A percentile compares a stretch with the other conserved stretches of the same genome.
Conservation (phyloP, 1,284 basidiomycete species). For the Sanghuangporus baumii region DNA sequence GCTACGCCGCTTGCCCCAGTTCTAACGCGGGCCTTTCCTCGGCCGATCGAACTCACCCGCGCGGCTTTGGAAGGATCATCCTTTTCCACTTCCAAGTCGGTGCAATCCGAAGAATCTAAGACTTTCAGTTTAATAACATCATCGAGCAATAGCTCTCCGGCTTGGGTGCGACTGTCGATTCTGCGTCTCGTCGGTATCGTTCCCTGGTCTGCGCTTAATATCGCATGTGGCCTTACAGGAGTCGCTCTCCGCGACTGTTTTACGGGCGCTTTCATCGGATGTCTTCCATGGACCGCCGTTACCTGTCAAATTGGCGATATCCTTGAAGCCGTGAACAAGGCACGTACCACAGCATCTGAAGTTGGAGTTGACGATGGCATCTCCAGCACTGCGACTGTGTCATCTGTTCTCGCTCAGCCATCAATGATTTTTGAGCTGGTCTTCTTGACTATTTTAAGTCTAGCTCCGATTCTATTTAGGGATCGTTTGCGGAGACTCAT, state of each 20-base stretch:
- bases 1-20: conserved; percentile 81
- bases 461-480: conserved; percentile 72
- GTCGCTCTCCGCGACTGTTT: conserved; percentile 72
- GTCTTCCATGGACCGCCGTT: conserved; percentile 77
- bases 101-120: conserved; percentile 21
- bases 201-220: conserved; percentile 92
- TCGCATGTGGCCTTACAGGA: conserved; percentile 86
- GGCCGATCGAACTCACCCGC: conserved; percentile 77
- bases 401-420: conserved; percentile 65
- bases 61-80: conserved; percentile 52
- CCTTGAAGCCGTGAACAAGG: conserved; percentile 58
- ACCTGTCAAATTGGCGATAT: conserved; percentile 88
- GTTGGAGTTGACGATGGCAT: conserved; percentile 10
- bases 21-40: conserved; percentile 74
- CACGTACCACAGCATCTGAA: conserved; percentile 48
- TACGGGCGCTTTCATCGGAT: conserved; percentile 77
- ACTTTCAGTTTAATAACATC: conserved; percentile 24
- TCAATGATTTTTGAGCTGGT: conserved; percentile 68
- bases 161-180: conserved; percentile 82
- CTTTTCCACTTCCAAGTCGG: conserved; percentile 20
- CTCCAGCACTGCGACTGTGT: conserved; percentile 62
- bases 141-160: conserved; percentile 43
- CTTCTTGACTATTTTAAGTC: conserved; percentile 66
- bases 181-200: conserved; percentile 86
- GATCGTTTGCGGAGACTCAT: conserved; percentile 55